Evolutionary conservation across 2,329 filamentous ascomycete species (phyloP).

Genomic region (Pestalotiopsis sp.): DNA sequence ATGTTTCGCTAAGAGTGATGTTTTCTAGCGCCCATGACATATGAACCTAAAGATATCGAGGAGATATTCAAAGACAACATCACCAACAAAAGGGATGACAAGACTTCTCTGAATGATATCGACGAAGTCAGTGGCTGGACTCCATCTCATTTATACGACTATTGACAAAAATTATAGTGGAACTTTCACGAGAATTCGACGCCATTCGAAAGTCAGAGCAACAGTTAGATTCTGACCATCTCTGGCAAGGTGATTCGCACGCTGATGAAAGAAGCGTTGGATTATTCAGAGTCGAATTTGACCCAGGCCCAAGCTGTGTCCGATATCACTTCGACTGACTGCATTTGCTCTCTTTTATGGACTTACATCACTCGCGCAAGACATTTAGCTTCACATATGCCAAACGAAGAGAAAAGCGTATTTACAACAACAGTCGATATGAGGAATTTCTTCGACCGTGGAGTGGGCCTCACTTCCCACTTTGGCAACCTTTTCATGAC

Average conservation of each 20-base stretch:
- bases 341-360: conserved; percentile 9
- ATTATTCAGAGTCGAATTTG: not conserved
- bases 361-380: conserved; percentile 8
- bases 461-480: not conserved
- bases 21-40: too few relatives aligned
- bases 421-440: conserved; percentile 4
- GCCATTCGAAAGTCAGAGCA: not conserved
- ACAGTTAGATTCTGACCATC: conserved; percentile 7
- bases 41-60: too few relatives aligned
- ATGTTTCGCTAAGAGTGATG: too few relatives aligned
- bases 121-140: too few relatives aligned
- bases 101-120: too few relatives aligned
- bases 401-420: not conserved
- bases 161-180: not conserved
- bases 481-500: conserved; percentile 16
- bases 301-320: not conserved
- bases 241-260: not conserved
- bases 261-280: not conserved
- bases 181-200: not conserved
- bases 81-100: too few relatives aligned
- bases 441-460: not conserved
- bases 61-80: too few relatives aligned
- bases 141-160: too few relatives aligned
- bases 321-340: not conserved
- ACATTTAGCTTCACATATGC: not conserved